Evolutionary conservation across 2,329 filamentous ascomycete species (phyloP).

Genomic region (Malbranchea cinnamomea): DNA sequence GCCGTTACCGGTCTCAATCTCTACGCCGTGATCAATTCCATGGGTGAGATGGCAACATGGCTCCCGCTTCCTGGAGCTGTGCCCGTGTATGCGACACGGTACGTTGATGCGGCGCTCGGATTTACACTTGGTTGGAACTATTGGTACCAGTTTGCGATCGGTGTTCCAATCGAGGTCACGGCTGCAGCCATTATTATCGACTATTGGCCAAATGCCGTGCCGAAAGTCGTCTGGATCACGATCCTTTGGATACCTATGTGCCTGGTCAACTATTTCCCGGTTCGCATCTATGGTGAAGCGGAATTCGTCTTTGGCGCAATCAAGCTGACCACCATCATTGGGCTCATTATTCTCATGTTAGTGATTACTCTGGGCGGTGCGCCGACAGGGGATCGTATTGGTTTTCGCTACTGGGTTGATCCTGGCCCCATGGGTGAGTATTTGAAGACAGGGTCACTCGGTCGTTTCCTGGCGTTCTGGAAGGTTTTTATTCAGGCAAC

Average conservation of each 20-base stretch:
- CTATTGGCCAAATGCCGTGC: constrained; percentile 19
- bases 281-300: constrained; percentile 13
- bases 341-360: constrained; percentile 36
- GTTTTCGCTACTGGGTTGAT: constrained; percentile 35
- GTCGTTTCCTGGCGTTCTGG: constrained; percentile 40
- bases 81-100: constrained; percentile 33
- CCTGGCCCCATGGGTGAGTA: constrained; percentile 32
- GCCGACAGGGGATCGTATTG: constrained; percentile 29
- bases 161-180: constrained; percentile 35
- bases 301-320: constrained; percentile 35
- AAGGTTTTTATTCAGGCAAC: constrained; percentile 32
- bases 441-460: constrained; percentile 22
- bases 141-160: constrained; percentile 37
- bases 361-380: constrained; percentile 35
- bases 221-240: constrained; percentile 13
- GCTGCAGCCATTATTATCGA: constrained; percentile 34
- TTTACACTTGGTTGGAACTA: constrained; percentile 40
- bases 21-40: constrained; percentile 31
- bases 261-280: constrained; percentile 11
- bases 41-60: constrained; percentile 28
- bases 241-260: constrained; percentile 13
- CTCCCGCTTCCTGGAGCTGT: constrained; percentile 33
- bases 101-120: constrained; percentile 18
- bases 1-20: constrained; percentile 30
- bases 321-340: constrained; percentile 36